Evolutionary conservation across 2,329 filamentous ascomycete species (phyloP), one percentile per base, ranked within the genome.

Genomic region (Stagonosporopsis vannaccii): DNA sequence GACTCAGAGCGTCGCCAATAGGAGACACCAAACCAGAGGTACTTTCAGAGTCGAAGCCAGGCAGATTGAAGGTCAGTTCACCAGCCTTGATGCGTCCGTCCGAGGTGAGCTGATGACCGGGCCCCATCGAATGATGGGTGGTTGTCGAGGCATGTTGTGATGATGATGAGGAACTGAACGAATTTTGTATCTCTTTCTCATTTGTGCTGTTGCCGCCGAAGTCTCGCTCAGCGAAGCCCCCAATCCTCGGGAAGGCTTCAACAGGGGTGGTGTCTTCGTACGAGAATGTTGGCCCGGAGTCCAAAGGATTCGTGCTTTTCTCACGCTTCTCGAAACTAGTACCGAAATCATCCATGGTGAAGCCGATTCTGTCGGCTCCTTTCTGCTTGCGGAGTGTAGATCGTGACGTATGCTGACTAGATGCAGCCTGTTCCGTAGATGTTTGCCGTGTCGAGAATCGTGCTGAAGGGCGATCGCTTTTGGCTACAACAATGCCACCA

Each of bases 301-400:
- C 26, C 8, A 53, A 23, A 25, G 33, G 43, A 19, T 53, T 30
- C 2, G 25, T 11, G n/a, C 40, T 48, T 13, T 58, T 54, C 35
- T 58, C 50, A 19, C 37, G 46, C 41, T 51, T 58, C 15, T 52
- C 51, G 17, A 58, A 58, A 17, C 45, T 46, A 8, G 56, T 51
- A n/a, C 58, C 63, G 50, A 68, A 69, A 20, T 59, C 51, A 12
- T 66, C 56, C 28, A 68, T 40, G 8, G 46, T 69, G 23, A 69
- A 67, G 4, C 58, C 62, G 35, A 51, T 60, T 11, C 56, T 66
- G n/a, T 63, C 56, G 15, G 58, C 54, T 40, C 61, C 41, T 12
- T 62, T 36, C 32, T 61, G 47, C 33, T 61, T 58, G 5, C 46
- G 37, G 17, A 47, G 47, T 26, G 47, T 43, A 13, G 53, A 51